Conservation (phyloP, 305 asterid genomes). For the Andrographis paniculata region DNA sequence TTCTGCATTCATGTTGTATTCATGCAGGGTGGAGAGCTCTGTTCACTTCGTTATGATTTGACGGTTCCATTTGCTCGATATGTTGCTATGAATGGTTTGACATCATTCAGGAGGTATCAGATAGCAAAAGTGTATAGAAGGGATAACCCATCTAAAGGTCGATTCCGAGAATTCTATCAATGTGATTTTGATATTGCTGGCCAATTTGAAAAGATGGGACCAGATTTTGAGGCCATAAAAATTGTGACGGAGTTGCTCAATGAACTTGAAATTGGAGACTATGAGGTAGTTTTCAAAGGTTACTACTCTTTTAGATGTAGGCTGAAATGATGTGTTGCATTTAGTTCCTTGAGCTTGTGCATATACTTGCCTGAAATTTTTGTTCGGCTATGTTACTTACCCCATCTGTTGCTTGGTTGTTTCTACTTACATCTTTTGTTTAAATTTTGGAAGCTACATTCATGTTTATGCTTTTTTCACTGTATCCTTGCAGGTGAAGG, state of each 20-base stretch:
- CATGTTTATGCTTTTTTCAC: no score
- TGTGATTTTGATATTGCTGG: conserved; percentile 97
- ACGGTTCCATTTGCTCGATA: conserved; percentile 89
- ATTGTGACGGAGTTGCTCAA: conserved; percentile 79
- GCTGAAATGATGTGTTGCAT: background rate
- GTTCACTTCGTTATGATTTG: conserved; percentile 91
- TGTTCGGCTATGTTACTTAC: conserved; percentile 13
- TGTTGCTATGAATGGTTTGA: conserved; percentile 86
- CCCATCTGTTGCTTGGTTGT: conserved; percentile 6
- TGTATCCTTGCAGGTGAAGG: conserved; percentile 57
- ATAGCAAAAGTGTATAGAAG: conserved; percentile 93
- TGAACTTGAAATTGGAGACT: conserved; percentile 85
- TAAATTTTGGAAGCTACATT: no score
- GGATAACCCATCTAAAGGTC: conserved; percentile 93
- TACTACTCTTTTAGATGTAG: conserved; percentile 2
- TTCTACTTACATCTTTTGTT: no score
- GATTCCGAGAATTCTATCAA: conserved; percentile 95
- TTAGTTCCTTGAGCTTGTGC: background rate
- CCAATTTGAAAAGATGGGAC: conserved; percentile 86
- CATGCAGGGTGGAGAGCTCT: conserved; percentile 95
- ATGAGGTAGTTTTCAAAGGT: conserved; percentile 45
- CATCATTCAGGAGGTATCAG: conserved; percentile 89
- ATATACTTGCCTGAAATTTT: background rate
- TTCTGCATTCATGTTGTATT: no score
- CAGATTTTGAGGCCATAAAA: conserved; percentile 84